Evolutionary conservation across 345 rosid species (phyloP), one percentile per base, ranked within the genome.

Genomic region (Citrus hindsii): DNA sequence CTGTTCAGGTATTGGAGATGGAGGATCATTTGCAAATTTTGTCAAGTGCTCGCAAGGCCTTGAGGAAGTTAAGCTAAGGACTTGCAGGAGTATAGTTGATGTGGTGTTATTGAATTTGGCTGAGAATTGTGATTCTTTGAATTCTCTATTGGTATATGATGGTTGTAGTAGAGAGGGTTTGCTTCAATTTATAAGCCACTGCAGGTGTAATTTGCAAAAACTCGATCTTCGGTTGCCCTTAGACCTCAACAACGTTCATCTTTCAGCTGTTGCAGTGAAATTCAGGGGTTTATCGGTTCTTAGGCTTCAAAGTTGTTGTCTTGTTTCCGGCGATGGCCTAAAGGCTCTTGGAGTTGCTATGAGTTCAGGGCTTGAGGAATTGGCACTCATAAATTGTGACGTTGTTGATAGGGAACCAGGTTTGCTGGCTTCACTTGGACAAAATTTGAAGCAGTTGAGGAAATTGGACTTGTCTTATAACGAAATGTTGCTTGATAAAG

Each of bases 151-250:
- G 84, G 82, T 95, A 7, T 86, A 93, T 71, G 98, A 95, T 77
- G 98, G 98, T 19, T 94, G 98, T 16, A 86, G 89, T 62, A 77
- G 83, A 69, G 94, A 93, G 25, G 92, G 93, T 3, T 89, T 95
- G 62, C 93, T 84, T 80, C 89, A 87, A 21, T 95, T 93, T 80
- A 84, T 95, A 59, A 88, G 56, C 53, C 86, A 83, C 73, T 87
- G 86, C 76, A 83, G 85, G 61, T 91, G 90, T 67, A 81, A 85
- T 66, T 73, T 93, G 77, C 84, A 72, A 30, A 91, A 67, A 33
- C 87, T 95, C 21, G 98, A 93, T 79, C 83, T 95, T 27, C 90
- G 98, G 14, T 81, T 95, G 66, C 98, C 98, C 13, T 70, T 95
- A 79, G 98, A 95, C 90, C 88, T 95, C 21, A 74, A 75, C 66